Evolutionary conservation across 768 basidiomycete species (phyloP).

Genomic region (Panus rudis): DNA sequence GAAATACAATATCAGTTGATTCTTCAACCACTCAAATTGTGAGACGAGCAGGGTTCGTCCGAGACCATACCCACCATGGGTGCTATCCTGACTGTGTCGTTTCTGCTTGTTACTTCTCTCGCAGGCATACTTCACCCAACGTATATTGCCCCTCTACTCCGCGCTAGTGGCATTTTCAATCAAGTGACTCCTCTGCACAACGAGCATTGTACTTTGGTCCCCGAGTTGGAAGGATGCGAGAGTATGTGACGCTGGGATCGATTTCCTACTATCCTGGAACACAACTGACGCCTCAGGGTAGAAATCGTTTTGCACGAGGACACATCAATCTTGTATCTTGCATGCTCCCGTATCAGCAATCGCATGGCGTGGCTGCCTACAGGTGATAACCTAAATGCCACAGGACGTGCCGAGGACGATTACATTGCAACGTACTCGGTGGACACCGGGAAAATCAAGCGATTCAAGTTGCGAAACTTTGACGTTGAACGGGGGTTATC

Average conservation of each 20-base stretch:
- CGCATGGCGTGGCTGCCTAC: conserved; percentile 50
- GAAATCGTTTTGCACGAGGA: conserved; percentile 55
- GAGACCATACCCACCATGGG: too few species aligned
- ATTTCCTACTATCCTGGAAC: neutral
- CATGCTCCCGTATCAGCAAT: conserved; percentile 47
- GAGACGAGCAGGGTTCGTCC: too few species aligned
- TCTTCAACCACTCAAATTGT: too few species aligned
- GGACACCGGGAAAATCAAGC: conserved; percentile 34
- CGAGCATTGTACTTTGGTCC: neutral
- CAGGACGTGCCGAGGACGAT: conserved; percentile 36
- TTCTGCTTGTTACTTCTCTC: neutral
- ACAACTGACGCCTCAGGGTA: conserved; percentile 18
- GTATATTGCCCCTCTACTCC: neutral
- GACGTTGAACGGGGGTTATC: conserved; percentile 36
- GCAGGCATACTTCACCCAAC: neutral
- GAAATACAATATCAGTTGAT: too few species aligned
- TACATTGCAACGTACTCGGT: conserved; percentile 59
- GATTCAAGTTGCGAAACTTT: conserved; percentile 33
- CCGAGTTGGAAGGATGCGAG: neutral
- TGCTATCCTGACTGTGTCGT: neutral
- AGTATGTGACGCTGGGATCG: neutral
- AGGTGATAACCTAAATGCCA: conserved; percentile 24
- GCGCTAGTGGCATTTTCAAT: neutral
- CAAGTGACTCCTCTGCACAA: neutral
- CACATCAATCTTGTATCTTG: conserved; percentile 51